These are phyloP conservation scores for Eutrema japonicum DNA, from an alignment of 345 rosid species.

Conservation along the genomic window DNA sequence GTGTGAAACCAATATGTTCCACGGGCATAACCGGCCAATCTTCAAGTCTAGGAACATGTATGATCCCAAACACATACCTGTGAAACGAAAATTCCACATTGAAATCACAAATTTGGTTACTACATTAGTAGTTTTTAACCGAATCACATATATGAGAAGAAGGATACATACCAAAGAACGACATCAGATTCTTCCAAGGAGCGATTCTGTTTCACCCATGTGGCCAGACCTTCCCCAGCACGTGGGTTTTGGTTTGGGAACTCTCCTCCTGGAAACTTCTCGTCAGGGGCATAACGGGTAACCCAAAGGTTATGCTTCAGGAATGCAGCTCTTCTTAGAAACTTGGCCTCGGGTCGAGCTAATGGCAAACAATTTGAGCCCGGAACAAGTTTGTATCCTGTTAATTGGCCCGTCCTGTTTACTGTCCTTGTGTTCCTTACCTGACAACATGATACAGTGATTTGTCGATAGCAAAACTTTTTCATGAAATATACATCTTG, in stretches of 20 bases:
- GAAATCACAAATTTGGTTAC: conserved; percentile 1
- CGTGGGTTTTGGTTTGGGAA: conserved; percentile 95
- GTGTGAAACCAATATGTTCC: conserved; percentile 80
- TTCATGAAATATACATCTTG: background rate
- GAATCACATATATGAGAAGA: conserved; percentile 1
- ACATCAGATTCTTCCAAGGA: conserved; percentile 77
- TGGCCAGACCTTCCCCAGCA: conserved; percentile 77
- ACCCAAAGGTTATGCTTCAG: conserved; percentile 90
- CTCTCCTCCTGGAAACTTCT: conserved; percentile 91
- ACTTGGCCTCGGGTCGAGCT: conserved; percentile 82
- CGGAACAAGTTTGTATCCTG: conserved; percentile 85
- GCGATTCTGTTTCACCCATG: conserved; percentile 88
- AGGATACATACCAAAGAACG: conserved; percentile 73
- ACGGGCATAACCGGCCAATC: conserved; percentile 98
- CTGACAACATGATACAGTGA: conserved; percentile 46
- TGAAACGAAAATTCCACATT: conserved; percentile 1
- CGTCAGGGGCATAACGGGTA: conserved; percentile 64
- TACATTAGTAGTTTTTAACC: background rate
- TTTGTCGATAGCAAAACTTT: background rate
- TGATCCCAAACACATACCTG: conserved; percentile 94
- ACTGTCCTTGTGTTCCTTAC: conserved; percentile 89
- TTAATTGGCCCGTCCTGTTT: conserved; percentile 85
- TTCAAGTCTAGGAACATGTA: conserved; percentile 87
- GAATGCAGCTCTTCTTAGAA: conserved; percentile 87
- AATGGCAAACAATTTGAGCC: conserved; percentile 89